These are phyloP conservation scores for Larix sibirica DNA, from an alignment of 83 land plant species.

Conservation along the genomic window DNA sequence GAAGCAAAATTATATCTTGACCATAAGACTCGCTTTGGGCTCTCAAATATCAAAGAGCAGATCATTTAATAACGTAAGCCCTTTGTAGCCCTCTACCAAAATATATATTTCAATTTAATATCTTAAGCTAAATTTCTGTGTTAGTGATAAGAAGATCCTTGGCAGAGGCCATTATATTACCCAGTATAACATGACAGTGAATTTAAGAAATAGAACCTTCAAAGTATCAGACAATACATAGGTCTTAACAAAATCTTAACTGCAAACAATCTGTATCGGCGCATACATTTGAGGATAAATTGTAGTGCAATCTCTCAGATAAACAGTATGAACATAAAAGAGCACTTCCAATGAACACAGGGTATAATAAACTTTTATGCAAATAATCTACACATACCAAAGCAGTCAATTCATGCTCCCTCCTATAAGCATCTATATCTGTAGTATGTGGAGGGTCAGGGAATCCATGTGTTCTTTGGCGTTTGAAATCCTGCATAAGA, in stretches of 20 bases:
- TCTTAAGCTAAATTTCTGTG: too few relatives aligned
- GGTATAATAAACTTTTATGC: neutral
- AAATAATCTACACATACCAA: slow-evolving; percentile 31
- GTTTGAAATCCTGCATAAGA: slow-evolving; percentile 6
- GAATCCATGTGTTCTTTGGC: slow-evolving; percentile 19
- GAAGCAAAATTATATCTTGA: neutral
- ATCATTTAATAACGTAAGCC: neutral
- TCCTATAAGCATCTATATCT: slow-evolving; percentile 57
- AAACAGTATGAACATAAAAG: neutral
- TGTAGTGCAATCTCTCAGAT: too few relatives aligned
- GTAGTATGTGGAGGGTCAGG: slow-evolving; percentile 22
- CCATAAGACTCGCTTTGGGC: neutral
- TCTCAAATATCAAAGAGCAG: too few relatives aligned
- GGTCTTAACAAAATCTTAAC: neutral
- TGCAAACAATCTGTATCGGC: neutral
- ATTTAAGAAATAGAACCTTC: neutral
- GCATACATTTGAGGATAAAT: neutral
- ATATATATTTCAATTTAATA: too few relatives aligned
- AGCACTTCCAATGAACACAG: neutral
- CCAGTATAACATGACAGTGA: too few relatives aligned
- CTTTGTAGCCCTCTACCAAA: too few relatives aligned
- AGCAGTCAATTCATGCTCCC: slow-evolving; percentile 77
- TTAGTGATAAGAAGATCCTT: too few relatives aligned
- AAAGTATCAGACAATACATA: neutral
- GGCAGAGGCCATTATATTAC: too few relatives aligned